phyloP scores from a whole-genome alignment of 1,139 yeast genomes.

The Pichia sp. region DNA sequence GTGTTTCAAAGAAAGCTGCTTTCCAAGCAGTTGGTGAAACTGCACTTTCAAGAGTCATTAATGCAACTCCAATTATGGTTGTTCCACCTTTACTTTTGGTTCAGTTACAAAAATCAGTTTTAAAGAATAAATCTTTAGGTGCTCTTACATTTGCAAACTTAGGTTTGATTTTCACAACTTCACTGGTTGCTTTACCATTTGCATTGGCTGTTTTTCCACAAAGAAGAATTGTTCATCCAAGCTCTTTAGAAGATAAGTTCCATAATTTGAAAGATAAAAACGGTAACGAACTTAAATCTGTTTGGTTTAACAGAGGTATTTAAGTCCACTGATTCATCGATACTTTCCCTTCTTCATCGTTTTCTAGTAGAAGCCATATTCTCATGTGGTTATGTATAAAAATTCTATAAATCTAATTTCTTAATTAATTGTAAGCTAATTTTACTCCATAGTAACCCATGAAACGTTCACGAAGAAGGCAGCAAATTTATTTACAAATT shows the following conservation, averaged over 20 bases:
- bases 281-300: slow-evolving; percentile 53
- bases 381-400: neutral
- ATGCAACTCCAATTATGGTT: slow-evolving; percentile 96
- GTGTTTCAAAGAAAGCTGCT: slow-evolving; percentile 82
- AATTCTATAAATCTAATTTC: neutral
- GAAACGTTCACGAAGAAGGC: too few species aligned
- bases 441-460: too few species aligned
- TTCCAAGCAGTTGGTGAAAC: slow-evolving; percentile 92
- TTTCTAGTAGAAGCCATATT: neutral
- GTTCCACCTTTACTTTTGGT: slow-evolving; percentile 83
- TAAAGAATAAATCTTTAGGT: slow-evolving; percentile 60
- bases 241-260: slow-evolving; percentile 58
- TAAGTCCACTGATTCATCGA: neutral
- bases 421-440: neutral
- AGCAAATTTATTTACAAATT: too few species aligned
- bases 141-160: slow-evolving; percentile 67
- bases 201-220: slow-evolving; percentile 96
- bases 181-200: slow-evolving; percentile 84
- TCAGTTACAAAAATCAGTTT: slow-evolving; percentile 59
- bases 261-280: slow-evolving; percentile 52
- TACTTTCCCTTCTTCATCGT: neutral
- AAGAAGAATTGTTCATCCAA: slow-evolving; percentile 54
- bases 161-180: slow-evolving; percentile 78
- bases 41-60: slow-evolving; percentile 88
- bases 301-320: slow-evolving; percentile 91